Evolutionary conservation across 768 basidiomycete genomes (phyloP), one percentile per base, ranked within the genome.

Genomic region (Strobilomyces echinocephalus): DNA sequence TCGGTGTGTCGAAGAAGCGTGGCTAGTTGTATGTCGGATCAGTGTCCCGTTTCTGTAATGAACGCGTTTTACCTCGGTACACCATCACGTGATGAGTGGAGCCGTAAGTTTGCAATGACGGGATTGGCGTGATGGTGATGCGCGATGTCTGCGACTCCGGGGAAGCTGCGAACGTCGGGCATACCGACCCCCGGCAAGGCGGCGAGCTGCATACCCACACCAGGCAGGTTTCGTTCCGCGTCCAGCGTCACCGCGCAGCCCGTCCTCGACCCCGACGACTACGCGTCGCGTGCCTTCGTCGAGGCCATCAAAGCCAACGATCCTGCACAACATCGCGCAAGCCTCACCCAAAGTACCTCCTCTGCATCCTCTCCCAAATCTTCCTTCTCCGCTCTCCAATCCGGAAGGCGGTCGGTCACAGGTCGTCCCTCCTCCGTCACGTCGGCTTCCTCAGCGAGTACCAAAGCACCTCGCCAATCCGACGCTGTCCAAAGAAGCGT

Each of bases 1-100:
- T 93, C 63, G 92, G 91, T 84, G 91, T 94, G 67, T 93, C 92
- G 62, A 94, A 94, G 82, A 95, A 94, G 84, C 78, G 80, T 56
- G 79, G 79, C 67, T 81, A 79, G 67, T 31, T 50, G 15, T 33
- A 0, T n/a, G 43, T 33, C 21, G 24, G 11, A n/a, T n/a, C n/a
- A 30, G 20, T 26, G 30, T 33, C 3, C 21, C 31, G 8, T 33
- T 30, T 16, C 21, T 49, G 46, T 54, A 63, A 66, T 16, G 35
- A 2, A 54, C 50, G 14, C 45, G n/a, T n/a, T 43, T 43, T 45
- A 42, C n/a, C 6, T 20, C 8, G 7, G 18, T 39, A 20, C 9
- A 9, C 35, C 20, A 38, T 67, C 65, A 67, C 60, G 65, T 67
- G 62, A 62, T 26, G 33, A n/a, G 18, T n/a, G 9, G 4, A 31